Evolutionary conservation across 805 yeast species (phyloP).

Genomic region (Cyberlindnera sargentensis): DNA sequence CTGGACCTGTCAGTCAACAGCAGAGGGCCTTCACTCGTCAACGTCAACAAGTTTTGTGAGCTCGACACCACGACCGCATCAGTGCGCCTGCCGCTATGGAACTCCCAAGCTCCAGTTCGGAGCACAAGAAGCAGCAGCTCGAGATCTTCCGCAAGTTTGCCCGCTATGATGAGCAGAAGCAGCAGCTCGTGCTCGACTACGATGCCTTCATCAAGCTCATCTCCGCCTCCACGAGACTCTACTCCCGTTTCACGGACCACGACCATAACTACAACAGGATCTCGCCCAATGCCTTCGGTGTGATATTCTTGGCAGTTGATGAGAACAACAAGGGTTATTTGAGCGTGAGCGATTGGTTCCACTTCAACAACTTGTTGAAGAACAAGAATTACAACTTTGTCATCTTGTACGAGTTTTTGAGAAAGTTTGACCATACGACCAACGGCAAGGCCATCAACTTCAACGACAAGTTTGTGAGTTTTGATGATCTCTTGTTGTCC

Average conservation of each 20-base stretch:
- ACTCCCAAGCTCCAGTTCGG: conserved; percentile 28
- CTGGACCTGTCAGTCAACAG: too few relatives aligned
- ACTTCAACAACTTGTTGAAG: conserved; percentile 51
- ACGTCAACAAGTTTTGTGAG: too few relatives aligned
- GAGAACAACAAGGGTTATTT: conserved; percentile 61
- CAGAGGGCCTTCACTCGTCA: too few relatives aligned
- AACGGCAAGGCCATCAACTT: conserved; percentile 30
- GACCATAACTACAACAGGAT: conserved; percentile 42
- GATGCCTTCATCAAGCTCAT: conserved; percentile 30
- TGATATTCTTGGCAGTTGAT: conserved; percentile 80
- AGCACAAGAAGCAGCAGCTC: conserved; percentile 31
- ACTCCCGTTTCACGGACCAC: conserved; percentile 15
- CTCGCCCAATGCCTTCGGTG: conserved; percentile 53
- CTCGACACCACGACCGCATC: too few relatives aligned
- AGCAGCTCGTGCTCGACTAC: conserved; percentile 28
- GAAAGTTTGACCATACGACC: conserved; percentile 34
- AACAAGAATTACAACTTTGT: conserved; percentile 42
- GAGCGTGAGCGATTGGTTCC: conserved; percentile 63
- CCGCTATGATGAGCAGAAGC: conserved; percentile 25
- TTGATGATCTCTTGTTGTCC: conserved; percentile 29
- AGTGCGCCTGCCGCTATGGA: conserved; percentile 24
- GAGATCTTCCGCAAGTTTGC: conserved; percentile 40
- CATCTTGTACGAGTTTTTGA: conserved; percentile 47
- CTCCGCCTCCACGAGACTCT: conserved; percentile 20
- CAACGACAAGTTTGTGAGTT: conserved; percentile 30